Conservation (phyloP, 768 basidiomycete species). For the Lactarius hengduanensis region DNA sequence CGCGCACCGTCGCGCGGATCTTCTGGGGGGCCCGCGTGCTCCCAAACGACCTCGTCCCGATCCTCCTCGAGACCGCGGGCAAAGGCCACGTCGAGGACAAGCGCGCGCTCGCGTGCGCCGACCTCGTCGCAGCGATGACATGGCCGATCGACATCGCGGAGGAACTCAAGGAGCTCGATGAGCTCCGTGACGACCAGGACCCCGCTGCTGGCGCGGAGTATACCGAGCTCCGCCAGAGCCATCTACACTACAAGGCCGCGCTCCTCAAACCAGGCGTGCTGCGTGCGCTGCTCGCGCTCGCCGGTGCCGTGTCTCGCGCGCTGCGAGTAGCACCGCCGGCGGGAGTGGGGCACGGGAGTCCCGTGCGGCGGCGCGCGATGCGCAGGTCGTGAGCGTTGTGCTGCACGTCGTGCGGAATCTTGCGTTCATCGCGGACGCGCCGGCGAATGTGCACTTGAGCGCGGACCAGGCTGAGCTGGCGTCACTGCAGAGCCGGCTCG, state of each 20-base stretch:
- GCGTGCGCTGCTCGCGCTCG: constrained; percentile 68
- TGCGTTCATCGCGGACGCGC: constrained; percentile 88
- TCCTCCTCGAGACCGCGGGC: constrained; percentile 78
- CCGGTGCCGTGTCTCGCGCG: constrained; percentile 81
- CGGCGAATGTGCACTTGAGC: constrained; percentile 65
- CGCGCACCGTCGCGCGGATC: constrained; percentile 90
- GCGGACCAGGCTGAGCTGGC: constrained; percentile 80
- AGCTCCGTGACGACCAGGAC: constrained; percentile 79
- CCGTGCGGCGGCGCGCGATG: constrained; percentile 64
- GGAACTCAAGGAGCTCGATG: constrained; percentile 90
- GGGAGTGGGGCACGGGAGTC: too few relatives aligned
- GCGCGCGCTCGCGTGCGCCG: constrained; percentile 77
- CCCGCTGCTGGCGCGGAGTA: constrained; percentile 82
- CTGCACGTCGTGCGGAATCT: constrained; percentile 91
- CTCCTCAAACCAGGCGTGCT: constrained; percentile 67
- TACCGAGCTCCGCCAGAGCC: constrained; percentile 75
- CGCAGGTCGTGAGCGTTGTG: constrained; percentile 83
- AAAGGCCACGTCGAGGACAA: constrained; percentile 77
- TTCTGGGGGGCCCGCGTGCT: constrained; percentile 88
- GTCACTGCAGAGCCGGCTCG: constrained; percentile 72
- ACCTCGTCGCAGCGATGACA: constrained; percentile 94
- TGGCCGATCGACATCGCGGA: constrained; percentile 98
- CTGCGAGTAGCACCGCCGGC: constrained; percentile 1
- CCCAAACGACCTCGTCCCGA: constrained; percentile 83
- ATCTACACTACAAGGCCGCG: constrained; percentile 86